A percentile compares a stretch with the other conserved stretches of the same genome.
These are phyloP conservation scores for Anacardium occidentale DNA, from an alignment of 345 rosid species.

Conservation along the genomic window DNA sequence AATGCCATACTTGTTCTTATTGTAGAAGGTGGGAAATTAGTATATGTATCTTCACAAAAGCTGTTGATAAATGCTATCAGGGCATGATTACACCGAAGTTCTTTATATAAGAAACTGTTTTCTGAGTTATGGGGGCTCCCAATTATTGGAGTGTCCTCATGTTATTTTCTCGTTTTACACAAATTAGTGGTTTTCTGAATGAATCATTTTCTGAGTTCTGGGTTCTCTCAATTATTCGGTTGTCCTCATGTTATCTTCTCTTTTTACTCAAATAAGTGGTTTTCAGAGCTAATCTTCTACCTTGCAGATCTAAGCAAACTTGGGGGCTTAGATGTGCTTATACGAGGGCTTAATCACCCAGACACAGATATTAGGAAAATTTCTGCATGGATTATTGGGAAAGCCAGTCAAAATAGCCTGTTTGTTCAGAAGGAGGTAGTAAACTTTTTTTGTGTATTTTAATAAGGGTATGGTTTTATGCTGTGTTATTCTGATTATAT, in stretches of 20 bases:
- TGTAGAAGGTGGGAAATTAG: background rate
- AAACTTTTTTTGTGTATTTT: background rate
- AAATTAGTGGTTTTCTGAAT: too few relatives aligned
- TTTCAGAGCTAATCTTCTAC: constrained; percentile 4
- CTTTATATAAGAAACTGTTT: background rate
- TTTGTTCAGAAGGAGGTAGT: constrained; percentile 74
- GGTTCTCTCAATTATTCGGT: too few relatives aligned
- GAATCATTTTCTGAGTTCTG: too few relatives aligned
- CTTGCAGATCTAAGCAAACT: constrained; percentile 72
- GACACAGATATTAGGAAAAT: constrained; percentile 64
- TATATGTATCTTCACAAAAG: background rate
- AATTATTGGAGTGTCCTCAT: background rate
- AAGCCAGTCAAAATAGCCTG: constrained; percentile 86
- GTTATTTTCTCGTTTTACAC: background rate
- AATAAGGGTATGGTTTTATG: background rate
- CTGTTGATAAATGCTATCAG: background rate
- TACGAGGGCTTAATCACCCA: constrained; percentile 60
- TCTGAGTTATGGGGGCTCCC: background rate
- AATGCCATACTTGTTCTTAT: background rate
- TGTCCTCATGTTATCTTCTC: too few relatives aligned
- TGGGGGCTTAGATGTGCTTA: constrained; percentile 63
- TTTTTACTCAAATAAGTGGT: background rate
- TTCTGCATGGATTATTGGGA: constrained; percentile 96
- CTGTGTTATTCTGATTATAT: background rate
- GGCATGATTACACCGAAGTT: background rate